Evolutionary conservation across 495 filamentous ascomycete genomes (phyloP), one percentile per base, ranked within the genome.

Genomic region (Lentithecium fluviatile): DNA sequence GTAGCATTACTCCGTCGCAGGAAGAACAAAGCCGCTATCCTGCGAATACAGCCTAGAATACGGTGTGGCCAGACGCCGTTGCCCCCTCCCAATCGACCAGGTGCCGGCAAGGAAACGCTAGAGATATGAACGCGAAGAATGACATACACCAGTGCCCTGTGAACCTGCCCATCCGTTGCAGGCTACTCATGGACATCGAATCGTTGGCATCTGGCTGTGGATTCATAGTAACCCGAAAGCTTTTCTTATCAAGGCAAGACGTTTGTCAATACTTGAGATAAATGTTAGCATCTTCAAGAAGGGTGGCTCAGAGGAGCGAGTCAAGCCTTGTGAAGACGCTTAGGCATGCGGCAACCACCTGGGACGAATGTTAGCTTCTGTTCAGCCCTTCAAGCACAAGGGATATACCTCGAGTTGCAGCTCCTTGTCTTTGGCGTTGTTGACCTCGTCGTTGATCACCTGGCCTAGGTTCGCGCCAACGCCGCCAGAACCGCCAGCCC

Each of bases 271-370:
- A 5, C 45, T 48, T 48, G 24, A 6, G 8, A 19, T 24, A 37
- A 5, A 3, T 12, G 54, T 57, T 57, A 38, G 53, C 53, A 43
- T 36, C 55, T 48, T 58, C 55, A 43, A 51, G 13, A 23, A 21
- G 11, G 36, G 34, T 45, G 12, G 43, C 48, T 83, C 81, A 96
- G 70, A 97, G 85, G 50, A 96, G 79, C 19, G 93, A 97, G 78
- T 97, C 93, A 68, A 97, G 85, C 75, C 93, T 83, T 56, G 93
- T 97, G 73, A 96, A 97, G 68, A 97, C 93, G 78, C 88, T 96
- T 74, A 97, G 80, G 75, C 92, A 96, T 60, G 93, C 93, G 47
- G 93, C 91, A 51, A 97, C 89, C 68, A 97, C 82, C 87, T 88
- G 69, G 45, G 12, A 29, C 52, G 42, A 19, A 58, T 13, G 8